Conservation (phyloP, 495 filamentous ascomycete genomes). For the Amorphotheca resinae region DNA sequence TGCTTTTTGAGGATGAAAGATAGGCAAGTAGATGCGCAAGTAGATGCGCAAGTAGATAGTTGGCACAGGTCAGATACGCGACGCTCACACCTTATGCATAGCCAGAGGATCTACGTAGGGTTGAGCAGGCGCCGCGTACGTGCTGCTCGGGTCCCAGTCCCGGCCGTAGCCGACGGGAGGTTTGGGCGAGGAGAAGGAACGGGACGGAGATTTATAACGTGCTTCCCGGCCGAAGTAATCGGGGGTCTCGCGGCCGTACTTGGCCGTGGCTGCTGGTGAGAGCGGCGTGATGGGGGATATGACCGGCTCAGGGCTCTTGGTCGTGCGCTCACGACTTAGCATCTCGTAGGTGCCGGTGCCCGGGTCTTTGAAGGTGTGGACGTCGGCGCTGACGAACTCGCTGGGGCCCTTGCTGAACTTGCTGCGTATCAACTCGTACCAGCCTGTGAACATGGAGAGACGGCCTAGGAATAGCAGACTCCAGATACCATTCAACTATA, state of each 20-base stretch:
- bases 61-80: no score
- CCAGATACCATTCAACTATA: constrained; percentile 72
- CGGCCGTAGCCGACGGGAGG: constrained; percentile 26
- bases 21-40: no score
- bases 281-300: constrained; percentile 27
- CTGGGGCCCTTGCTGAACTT: constrained; percentile 29
- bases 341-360: constrained; percentile 63
- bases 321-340: constrained; percentile 42
- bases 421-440: constrained; percentile 52
- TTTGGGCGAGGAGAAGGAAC: constrained; percentile 48
- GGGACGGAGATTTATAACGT: constrained; percentile 40
- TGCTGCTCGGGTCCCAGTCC: constrained; percentile 27
- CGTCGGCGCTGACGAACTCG: constrained; percentile 86
- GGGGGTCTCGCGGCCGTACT: constrained; percentile 26
- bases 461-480: constrained; percentile 69
- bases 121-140: constrained; percentile 20
- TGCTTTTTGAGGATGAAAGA: no score
- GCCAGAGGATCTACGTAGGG: constrained; percentile 17
- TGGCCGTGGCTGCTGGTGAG: constrained; percentile 26
- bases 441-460: constrained; percentile 70
- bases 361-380: constrained; percentile 48
- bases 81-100: constrained; percentile 21
- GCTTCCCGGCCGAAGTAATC: constrained; percentile 39
- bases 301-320: constrained; percentile 34
- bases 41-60: no score